Evolutionary conservation across 2,329 filamentous ascomycete genomes (phyloP).

Genomic region (Talaromyces sp.): DNA sequence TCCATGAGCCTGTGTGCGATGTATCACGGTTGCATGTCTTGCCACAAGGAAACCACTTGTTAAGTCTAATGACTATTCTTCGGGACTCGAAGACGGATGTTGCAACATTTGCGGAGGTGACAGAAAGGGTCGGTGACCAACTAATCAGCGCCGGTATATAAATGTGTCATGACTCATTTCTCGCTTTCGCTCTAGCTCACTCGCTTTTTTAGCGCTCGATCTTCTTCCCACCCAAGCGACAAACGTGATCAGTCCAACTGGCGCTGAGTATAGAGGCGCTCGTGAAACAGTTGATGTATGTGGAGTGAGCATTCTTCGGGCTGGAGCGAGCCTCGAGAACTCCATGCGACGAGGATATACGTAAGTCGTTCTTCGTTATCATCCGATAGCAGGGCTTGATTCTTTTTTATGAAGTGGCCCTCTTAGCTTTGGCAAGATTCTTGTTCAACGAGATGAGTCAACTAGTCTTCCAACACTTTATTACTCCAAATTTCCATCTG

Average conservation of each 20-base stretch:
- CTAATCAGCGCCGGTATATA: slow-evolving; percentile 7
- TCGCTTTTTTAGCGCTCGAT: slow-evolving; percentile 5
- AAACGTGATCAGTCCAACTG: slow-evolving; percentile 3
- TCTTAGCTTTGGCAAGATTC: slow-evolving; percentile 33
- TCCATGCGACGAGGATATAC: slow-evolving; percentile 27
- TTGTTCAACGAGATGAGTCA: slow-evolving; percentile 36
- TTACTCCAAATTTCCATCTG: slow-evolving; percentile 32
- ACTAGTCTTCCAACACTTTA: slow-evolving; percentile 29
- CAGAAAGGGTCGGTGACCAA: slow-evolving; percentile 7
- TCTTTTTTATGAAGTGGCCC: slow-evolving; percentile 17
- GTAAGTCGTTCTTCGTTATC: slow-evolving; percentile 11
- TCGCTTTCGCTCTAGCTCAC: neutral
- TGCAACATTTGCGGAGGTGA: slow-evolving; percentile 2
- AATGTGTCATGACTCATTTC: neutral
- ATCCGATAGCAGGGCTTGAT: neutral
- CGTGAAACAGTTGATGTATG: neutral
- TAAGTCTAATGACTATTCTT: slow-evolving; percentile 9
- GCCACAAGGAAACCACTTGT: slow-evolving; percentile 4
- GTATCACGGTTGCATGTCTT: neutral
- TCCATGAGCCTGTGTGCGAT: neutral
- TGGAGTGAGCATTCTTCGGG: slow-evolving; percentile 34
- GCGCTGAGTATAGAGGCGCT: slow-evolving; percentile 1
- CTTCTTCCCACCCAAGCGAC: neutral
- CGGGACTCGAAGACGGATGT: slow-evolving; percentile 1
- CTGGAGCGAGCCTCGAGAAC: slow-evolving; percentile 34